Conservation (phyloP, 2,329 filamentous ascomycete genomes). For the Metarhizium anisopliae region DNA sequence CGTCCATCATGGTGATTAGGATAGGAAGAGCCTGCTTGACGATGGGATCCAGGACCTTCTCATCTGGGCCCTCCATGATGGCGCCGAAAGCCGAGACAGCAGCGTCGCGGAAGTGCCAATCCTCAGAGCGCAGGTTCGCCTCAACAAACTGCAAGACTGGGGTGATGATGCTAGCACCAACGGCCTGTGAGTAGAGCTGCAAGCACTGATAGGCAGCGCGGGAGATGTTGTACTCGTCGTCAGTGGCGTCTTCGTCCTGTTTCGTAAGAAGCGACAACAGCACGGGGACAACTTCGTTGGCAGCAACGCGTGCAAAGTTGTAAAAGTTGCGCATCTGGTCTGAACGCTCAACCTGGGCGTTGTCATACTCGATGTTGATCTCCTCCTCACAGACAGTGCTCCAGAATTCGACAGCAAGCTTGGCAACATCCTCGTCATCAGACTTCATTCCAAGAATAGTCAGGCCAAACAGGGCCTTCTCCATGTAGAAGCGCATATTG, state of each 20-base stretch:
- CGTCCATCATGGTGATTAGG: slow-evolving; percentile 85
- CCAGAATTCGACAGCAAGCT: slow-evolving; percentile 98
- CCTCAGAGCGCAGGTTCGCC: slow-evolving; percentile 75
- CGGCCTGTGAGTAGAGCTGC: slow-evolving; percentile 89
- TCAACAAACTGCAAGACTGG: slow-evolving; percentile 90
- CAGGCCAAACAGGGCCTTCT: slow-evolving; percentile 95
- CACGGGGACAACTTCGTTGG: slow-evolving; percentile 88
- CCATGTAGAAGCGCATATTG: slow-evolving; percentile 99
- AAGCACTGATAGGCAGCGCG: slow-evolving; percentile 94
- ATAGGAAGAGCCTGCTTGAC: slow-evolving; percentile 93
- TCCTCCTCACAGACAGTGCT: slow-evolving; percentile 99
- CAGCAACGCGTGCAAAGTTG: slow-evolving; percentile 90
- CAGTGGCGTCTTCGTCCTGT: slow-evolving; percentile 92
- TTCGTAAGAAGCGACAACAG: slow-evolving; percentile 82
- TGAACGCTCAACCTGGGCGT: slow-evolving; percentile 64
- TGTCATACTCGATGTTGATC: slow-evolving; percentile 96
- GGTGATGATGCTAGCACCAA: slow-evolving; percentile 73
- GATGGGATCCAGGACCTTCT: slow-evolving; percentile 83
- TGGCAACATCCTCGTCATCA: slow-evolving; percentile 93
- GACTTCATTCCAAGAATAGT: slow-evolving; percentile 99
- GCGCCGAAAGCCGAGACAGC: slow-evolving; percentile 95
- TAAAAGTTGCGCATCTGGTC: slow-evolving; percentile 87
- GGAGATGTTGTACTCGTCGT: slow-evolving; percentile 96
- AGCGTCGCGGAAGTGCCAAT: slow-evolving; percentile 93
- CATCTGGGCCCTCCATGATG: slow-evolving; percentile 97